These are phyloP conservation scores for Alternaria sp. DNA, from an alignment of 2,329 filamentous ascomycete species.

Conservation along the genomic window DNA sequence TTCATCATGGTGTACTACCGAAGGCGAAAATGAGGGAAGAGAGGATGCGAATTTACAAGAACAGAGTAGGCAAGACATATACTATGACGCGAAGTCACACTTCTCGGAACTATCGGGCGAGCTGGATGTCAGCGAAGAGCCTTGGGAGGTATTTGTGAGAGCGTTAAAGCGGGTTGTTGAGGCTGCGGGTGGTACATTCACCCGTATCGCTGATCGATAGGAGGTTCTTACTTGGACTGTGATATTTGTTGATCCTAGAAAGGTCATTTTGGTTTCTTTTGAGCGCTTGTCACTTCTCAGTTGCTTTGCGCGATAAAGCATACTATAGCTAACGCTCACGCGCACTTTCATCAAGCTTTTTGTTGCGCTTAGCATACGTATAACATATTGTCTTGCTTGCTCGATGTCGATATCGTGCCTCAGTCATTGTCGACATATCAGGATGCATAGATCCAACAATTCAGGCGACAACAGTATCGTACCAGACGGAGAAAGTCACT, in stretches of 20 bases:
- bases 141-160: background rate
- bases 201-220: accelerated
- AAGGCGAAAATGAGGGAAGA: accelerated
- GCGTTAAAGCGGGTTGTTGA: background rate
- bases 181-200: background rate
- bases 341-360: too few species aligned
- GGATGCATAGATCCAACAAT: too few species aligned
- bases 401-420: too few species aligned
- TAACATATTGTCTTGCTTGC: accelerated
- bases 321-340: too few species aligned
- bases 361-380: too few species aligned
- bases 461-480: too few species aligned
- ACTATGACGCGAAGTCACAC: background rate
- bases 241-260: background rate
- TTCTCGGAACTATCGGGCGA: background rate
- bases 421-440: too few species aligned
- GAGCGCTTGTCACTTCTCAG: too few species aligned
- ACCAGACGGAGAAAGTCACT: too few species aligned
- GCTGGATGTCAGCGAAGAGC: accelerated
- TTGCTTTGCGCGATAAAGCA: too few species aligned
- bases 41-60: accelerated
- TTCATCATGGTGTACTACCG: too few species aligned
- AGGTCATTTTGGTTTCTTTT: accelerated
- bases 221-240: background rate
- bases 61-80: background rate